Evolutionary conservation across 1,284 basidiomycete genomes (phyloP).

Genomic region (Tausonia pullulans): DNA sequence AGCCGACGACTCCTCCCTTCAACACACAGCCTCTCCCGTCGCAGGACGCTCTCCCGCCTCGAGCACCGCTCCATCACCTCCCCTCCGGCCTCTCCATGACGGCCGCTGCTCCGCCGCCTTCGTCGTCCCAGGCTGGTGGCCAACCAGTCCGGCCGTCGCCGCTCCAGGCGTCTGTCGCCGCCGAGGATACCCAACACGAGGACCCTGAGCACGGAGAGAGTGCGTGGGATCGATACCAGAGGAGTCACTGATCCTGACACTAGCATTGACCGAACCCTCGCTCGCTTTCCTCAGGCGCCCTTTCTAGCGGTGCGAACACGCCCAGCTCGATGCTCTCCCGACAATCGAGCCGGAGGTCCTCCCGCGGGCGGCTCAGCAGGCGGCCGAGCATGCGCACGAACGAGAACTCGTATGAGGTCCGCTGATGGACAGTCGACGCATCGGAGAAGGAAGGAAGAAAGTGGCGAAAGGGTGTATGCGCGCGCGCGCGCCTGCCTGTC

Average conservation of each 20-base stretch:
- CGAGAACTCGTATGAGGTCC: slow-evolving; percentile 2
- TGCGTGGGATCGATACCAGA: no score
- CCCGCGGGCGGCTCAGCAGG: neutral
- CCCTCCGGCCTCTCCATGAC: slow-evolving; percentile 12
- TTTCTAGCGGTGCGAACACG: neutral
- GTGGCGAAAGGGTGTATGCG: no score
- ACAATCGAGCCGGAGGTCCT: neutral
- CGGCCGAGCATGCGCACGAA: slow-evolving; percentile 2
- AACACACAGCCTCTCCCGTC: no score
- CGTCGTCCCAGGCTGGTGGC: neutral
- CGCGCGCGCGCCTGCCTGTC: no score
- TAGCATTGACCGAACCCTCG: neutral
- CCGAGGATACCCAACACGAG: neutral
- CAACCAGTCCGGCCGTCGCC: no score
- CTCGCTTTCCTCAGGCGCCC: neutral
- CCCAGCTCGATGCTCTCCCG: neutral
- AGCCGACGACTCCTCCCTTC: no score
- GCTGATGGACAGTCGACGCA: no score
- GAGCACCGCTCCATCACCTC: slow-evolving; percentile 3
- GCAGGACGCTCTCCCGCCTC: neutral
- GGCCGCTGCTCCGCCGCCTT: neutral
- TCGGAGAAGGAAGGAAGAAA: no score
- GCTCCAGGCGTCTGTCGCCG: neutral
- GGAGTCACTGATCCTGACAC: neutral
- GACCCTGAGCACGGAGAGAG: no score